These are phyloP conservation scores for Blastomyces emzantsi DNA, from an alignment of 2,329 filamentous ascomycete genomes.

Conservation along the genomic window DNA sequence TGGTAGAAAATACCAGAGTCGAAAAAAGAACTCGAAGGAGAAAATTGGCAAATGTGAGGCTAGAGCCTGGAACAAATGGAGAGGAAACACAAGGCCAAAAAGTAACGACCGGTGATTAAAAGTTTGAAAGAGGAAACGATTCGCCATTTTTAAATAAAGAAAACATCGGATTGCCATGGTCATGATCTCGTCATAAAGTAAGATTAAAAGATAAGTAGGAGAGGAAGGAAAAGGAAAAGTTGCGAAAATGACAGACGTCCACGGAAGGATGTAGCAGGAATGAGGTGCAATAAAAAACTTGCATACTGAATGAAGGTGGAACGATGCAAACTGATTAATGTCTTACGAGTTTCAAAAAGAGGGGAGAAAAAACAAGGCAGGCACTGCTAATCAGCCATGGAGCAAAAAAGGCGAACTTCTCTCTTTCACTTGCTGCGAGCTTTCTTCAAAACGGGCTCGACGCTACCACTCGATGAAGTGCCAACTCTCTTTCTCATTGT, in stretches of 20 bases:
- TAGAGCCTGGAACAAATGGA: constrained; percentile 8
- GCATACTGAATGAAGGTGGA: background rate
- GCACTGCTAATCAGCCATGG: background rate
- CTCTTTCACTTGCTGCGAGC: constrained; percentile 12
- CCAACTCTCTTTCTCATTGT: constrained; percentile 31
- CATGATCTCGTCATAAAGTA: constrained; percentile 8
- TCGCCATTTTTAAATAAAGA: constrained; percentile 12
- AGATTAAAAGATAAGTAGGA: constrained; percentile 3
- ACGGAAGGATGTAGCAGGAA: background rate
- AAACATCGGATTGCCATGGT: background rate
- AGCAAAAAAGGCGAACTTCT: background rate
- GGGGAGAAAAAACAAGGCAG: no score
- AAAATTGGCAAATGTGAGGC: background rate
- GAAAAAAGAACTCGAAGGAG: background rate
- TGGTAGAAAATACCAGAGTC: background rate
- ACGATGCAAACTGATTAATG: background rate
- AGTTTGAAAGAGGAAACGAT: constrained; percentile 5
- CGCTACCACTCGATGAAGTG: constrained; percentile 21
- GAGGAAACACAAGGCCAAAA: constrained; percentile 8
- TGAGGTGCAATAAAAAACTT: background rate
- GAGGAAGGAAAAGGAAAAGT: background rate
- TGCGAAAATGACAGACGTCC: background rate
- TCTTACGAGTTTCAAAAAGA: background rate
- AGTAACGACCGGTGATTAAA: constrained; percentile 11
- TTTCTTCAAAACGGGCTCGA: constrained; percentile 13